Evolutionary conservation across 2,329 filamentous ascomycete genomes (phyloP).

Genomic region (Colletotrichum horii): DNA sequence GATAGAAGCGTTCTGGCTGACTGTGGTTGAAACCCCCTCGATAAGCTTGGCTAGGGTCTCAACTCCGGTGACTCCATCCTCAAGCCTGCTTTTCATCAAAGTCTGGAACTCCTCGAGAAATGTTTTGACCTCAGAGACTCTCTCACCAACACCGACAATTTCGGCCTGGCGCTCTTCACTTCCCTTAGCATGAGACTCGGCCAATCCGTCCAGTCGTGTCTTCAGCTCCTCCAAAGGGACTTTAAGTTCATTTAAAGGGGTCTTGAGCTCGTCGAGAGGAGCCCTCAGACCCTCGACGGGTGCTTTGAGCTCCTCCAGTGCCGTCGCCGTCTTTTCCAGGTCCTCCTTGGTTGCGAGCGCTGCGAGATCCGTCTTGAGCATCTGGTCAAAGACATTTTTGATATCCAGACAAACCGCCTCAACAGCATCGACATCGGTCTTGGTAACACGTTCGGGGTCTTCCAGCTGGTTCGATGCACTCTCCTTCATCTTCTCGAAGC

Average conservation of each 20-base stretch:
- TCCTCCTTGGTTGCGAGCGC: constrained; percentile 79
- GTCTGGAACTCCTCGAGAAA: constrained; percentile 81
- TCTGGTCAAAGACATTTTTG: constrained; percentile 77
- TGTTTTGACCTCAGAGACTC: constrained; percentile 78
- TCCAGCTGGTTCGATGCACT: constrained; percentile 58
- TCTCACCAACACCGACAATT: constrained; percentile 77
- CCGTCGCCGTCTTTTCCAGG: constrained; percentile 70
- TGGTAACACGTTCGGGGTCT: constrained; percentile 71
- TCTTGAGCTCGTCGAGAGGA: constrained; percentile 2
- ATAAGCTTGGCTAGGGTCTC: constrained; percentile 76
- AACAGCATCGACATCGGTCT: constrained; percentile 82
- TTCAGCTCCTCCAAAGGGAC: constrained; percentile 66
- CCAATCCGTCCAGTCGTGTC: constrained; percentile 64
- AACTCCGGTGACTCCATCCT: constrained; percentile 74
- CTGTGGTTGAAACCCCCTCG: constrained; percentile 68
- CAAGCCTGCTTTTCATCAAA: constrained; percentile 77
- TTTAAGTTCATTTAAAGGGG: constrained; percentile 64
- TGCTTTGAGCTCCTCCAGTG: constrained; percentile 48
- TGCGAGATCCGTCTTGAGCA: constrained; percentile 74
- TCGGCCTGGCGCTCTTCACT: constrained; percentile 87
- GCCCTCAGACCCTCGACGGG: constrained; percentile 2
- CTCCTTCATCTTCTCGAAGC: constrained; percentile 76
- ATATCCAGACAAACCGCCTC: constrained; percentile 85
- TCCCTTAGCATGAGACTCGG: constrained; percentile 76
- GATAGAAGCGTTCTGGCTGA: constrained; percentile 61